Conservation (phyloP, 768 basidiomycete species). For the Cyclocybe cylindracea region DNA sequence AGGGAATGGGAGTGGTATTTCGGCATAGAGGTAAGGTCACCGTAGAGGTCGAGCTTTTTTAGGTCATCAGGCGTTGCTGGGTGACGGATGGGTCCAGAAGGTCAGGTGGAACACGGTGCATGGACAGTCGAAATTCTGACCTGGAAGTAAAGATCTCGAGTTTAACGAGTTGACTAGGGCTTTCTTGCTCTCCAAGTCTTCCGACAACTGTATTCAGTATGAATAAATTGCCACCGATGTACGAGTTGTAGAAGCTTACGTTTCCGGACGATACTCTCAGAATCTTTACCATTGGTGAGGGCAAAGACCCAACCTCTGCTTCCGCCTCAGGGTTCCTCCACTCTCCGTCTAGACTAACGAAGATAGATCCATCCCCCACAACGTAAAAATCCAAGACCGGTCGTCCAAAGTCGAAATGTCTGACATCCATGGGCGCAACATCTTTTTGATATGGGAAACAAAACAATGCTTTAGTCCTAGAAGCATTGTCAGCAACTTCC, state of each 20-base stretch:
- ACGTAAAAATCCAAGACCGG: slow-evolving; percentile 65
- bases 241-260: slow-evolving; percentile 27
- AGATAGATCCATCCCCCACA: slow-evolving; percentile 35
- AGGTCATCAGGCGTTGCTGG: slow-evolving; percentile 52
- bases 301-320: slow-evolving; percentile 1
- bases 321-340: slow-evolving; percentile 27
- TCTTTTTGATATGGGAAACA: slow-evolving; percentile 31
- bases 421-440: slow-evolving; percentile 24
- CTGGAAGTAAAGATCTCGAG: slow-evolving; percentile 41
- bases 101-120: background rate
- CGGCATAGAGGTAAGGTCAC: slow-evolving; percentile 55
- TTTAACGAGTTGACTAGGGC: slow-evolving; percentile 48
- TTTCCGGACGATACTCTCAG: slow-evolving; percentile 36
- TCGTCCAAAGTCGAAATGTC: slow-evolving; percentile 48
- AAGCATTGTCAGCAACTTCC: background rate
- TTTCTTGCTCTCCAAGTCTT: slow-evolving; percentile 23
- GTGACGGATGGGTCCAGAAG: background rate
- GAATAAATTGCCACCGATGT: background rate
- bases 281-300: slow-evolving; percentile 24
- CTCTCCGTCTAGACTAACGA: slow-evolving; percentile 51
- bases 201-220: slow-evolving; percentile 33
- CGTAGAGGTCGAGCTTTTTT: slow-evolving; percentile 60
- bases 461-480: slow-evolving; percentile 73
- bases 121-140: slow-evolving; percentile 30
- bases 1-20: slow-evolving; percentile 37